A percentile compares a stretch with the other conserved stretches of the same genome.
These are phyloP conservation scores for Nakazawaea anatomiae DNA, from an alignment of 805 yeast species.

Conservation along the genomic window DNA sequence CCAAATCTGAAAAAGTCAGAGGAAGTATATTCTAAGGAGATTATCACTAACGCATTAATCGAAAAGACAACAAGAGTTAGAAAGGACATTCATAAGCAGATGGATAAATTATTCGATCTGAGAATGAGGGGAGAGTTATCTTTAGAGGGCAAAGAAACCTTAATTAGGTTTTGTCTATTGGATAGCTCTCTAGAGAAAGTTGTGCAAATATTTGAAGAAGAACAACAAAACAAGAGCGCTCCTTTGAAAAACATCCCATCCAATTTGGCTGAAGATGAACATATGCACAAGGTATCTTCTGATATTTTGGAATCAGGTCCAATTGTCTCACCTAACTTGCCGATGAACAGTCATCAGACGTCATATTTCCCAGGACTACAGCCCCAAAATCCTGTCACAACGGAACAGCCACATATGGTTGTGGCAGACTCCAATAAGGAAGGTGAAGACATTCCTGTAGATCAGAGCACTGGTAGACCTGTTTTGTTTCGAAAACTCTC, in stretches of 20 bases:
- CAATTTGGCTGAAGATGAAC: constrained; percentile 12
- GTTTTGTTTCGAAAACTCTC: constrained; percentile 59
- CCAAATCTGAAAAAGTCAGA: constrained; percentile 22
- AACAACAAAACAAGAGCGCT: constrained; percentile 5
- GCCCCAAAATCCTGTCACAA: constrained; percentile 15
- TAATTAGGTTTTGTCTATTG: constrained; percentile 45
- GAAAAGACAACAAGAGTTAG: constrained; percentile 45
- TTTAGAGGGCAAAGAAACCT: constrained; percentile 49
- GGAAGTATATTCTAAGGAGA: constrained; percentile 33
- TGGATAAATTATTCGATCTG: constrained; percentile 42
- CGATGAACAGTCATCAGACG: constrained; percentile 14
- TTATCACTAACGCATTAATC: constrained; percentile 43
- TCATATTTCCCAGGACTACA: constrained; percentile 18
- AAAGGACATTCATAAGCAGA: constrained; percentile 43
- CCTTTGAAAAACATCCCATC: background rate
- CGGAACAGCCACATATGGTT: constrained; percentile 60
- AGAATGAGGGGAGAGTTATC: constrained; percentile 41
- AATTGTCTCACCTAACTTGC: constrained; percentile 39
- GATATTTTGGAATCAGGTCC: constrained; percentile 50
- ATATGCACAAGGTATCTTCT: constrained; percentile 41
- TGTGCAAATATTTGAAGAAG: constrained; percentile 42
- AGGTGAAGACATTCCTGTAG: constrained; percentile 50
- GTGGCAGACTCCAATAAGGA: constrained; percentile 58
- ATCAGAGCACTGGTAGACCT: constrained; percentile 67
- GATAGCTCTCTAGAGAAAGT: constrained; percentile 51